Conservation (phyloP, 2,329 filamentous ascomycete genomes). For the Pyricularia sp. region DNA sequence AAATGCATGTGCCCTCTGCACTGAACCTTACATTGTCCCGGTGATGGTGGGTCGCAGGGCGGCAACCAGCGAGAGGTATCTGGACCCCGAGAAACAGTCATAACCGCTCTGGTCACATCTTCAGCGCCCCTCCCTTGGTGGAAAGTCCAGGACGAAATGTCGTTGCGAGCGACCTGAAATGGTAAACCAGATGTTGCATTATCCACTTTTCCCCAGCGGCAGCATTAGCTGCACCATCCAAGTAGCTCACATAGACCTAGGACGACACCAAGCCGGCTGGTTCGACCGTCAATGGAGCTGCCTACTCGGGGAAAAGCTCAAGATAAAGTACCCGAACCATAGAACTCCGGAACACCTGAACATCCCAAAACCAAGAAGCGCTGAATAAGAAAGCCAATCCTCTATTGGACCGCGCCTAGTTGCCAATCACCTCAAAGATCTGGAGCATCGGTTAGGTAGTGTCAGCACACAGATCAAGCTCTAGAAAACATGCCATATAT, state of each 20-base stretch:
- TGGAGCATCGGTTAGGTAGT: background rate
- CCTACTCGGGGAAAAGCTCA: background rate
- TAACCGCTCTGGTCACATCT: background rate
- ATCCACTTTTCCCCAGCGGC: background rate
- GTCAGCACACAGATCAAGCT: slow-evolving; percentile 3
- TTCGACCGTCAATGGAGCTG: background rate
- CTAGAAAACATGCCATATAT: background rate
- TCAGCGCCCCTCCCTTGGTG: background rate
- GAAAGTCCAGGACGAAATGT: background rate
- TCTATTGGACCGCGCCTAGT: background rate
- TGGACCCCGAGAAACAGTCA: background rate
- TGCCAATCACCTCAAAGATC: slow-evolving; percentile 10
- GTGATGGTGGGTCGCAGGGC: background rate
- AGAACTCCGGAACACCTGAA: background rate
- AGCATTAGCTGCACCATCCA: background rate
- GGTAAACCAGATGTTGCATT: background rate
- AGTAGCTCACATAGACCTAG: background rate
- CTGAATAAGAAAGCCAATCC: background rate
- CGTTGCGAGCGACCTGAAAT: background rate
- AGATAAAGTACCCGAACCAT: background rate
- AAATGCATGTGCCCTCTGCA: background rate
- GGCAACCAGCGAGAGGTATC: background rate
- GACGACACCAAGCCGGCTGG: background rate
- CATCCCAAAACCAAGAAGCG: background rate
- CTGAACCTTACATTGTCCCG: background rate